phyloP scores from a whole-genome alignment of 495 filamentous ascomycete genomes.

The Daldinia vernicosa region DNA sequence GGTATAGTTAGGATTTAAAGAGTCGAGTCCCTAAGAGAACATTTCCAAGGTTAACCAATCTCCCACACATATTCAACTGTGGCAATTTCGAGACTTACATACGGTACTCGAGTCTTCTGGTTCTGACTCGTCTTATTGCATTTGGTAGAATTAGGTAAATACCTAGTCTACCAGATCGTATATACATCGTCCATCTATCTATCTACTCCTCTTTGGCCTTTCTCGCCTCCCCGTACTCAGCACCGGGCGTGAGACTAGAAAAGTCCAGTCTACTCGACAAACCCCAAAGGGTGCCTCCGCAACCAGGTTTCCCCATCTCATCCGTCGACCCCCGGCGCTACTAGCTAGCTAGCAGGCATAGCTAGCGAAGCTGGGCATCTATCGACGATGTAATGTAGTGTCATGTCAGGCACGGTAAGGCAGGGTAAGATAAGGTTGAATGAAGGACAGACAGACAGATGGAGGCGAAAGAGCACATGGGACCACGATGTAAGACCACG shows the following conservation, averaged over 20 bases:
- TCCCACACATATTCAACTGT: background rate
- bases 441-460: no score
- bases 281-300: background rate
- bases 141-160: background rate
- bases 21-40: no score
- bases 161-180: background rate
- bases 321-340: background rate
- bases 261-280: background rate
- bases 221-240: background rate
- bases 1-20: no score
- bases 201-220: background rate
- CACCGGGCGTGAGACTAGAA: background rate
- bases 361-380: background rate
- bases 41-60: background rate
- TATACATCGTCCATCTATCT: background rate
- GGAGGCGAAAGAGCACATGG: background rate
- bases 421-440: background rate
- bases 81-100: background rate
- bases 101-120: background rate
- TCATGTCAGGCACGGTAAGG: no score
- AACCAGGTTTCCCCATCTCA: background rate
- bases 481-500: constrained; percentile 2
- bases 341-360: background rate
- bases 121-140: background rate
- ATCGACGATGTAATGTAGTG: background rate